phyloP scores from a whole-genome alignment of 805 yeast species.

The Ogataea haglerorum region DNA sequence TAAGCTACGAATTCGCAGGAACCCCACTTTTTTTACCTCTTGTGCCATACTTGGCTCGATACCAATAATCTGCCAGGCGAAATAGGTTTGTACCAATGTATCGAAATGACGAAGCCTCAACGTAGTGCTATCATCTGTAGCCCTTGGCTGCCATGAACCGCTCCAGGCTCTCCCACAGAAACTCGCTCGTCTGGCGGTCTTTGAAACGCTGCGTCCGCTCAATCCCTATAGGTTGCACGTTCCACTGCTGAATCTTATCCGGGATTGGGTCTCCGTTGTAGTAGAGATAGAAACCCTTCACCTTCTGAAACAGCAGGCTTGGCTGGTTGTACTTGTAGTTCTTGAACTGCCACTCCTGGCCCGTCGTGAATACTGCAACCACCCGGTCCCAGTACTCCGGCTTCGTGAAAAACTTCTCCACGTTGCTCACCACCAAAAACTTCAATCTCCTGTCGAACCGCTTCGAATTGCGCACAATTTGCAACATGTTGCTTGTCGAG shows the following conservation, averaged over 20 bases:
- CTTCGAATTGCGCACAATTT: slow-evolving; percentile 54
- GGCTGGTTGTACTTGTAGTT: slow-evolving; percentile 84
- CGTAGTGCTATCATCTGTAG: slow-evolving; percentile 30
- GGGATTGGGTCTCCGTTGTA: slow-evolving; percentile 82
- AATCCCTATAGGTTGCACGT: slow-evolving; percentile 70
- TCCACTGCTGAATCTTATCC: slow-evolving; percentile 76
- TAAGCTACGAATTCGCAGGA: slow-evolving; percentile 33
- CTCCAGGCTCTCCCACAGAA: slow-evolving; percentile 83
- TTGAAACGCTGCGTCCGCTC: slow-evolving; percentile 83
- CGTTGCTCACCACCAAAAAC: slow-evolving; percentile 82
- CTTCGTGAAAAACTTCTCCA: slow-evolving; percentile 80
- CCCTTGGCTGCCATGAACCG: slow-evolving; percentile 69
- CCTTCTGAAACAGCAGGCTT: slow-evolving; percentile 71
- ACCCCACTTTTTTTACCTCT: slow-evolving; percentile 2
- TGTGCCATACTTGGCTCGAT: slow-evolving; percentile 3
- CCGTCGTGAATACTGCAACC: slow-evolving; percentile 92
- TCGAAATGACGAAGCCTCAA: slow-evolving; percentile 7
- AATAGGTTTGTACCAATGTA: slow-evolving; percentile 8
- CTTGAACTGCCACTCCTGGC: slow-evolving; percentile 96
- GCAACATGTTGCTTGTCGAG: slow-evolving; percentile 40
- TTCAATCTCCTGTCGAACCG: slow-evolving; percentile 52
- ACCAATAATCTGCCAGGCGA: slow-evolving; percentile 8
- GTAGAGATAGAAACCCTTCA: slow-evolving; percentile 76
- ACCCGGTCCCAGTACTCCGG: slow-evolving; percentile 99
- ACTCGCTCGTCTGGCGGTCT: slow-evolving; percentile 82